Evolutionary conservation across 106 monocot genomes (phyloP).

Genomic region (Alisma plantagoaquatica): DNA sequence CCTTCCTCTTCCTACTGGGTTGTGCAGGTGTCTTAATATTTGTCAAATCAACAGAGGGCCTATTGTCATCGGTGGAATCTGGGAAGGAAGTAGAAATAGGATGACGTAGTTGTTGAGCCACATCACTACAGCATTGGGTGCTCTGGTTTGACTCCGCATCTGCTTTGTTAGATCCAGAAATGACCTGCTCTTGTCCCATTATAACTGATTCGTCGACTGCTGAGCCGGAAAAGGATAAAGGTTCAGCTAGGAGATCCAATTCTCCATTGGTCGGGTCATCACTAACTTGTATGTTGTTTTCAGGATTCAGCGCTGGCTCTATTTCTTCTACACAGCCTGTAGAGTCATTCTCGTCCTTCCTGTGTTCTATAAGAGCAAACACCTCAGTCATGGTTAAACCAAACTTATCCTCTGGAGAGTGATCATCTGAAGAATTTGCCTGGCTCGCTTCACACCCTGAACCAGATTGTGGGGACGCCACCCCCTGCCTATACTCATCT

Average conservation of each 20-base stretch:
- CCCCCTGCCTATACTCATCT: neutral
- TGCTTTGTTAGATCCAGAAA: neutral
- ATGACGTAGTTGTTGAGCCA: neutral
- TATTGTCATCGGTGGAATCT: neutral
- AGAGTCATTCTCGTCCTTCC: too few relatives aligned
- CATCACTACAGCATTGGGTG: neutral
- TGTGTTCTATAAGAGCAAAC: too few relatives aligned
- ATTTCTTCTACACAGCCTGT: too few relatives aligned
- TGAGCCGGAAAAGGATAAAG: too few relatives aligned
- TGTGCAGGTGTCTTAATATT: too few relatives aligned
- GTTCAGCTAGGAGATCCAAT: too few relatives aligned
- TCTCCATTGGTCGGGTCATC: too few relatives aligned
- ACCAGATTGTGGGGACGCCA: neutral
- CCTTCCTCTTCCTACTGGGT: constrained; percentile 7
- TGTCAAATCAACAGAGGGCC: neutral
- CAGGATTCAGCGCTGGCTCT: too few relatives aligned
- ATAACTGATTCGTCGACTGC: too few relatives aligned
- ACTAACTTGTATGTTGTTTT: too few relatives aligned
- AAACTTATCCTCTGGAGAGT: too few relatives aligned
- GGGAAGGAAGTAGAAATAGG: neutral
- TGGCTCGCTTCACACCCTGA: neutral
- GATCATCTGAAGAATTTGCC: neutral
- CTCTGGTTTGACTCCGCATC: neutral
- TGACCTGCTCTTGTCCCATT: neutral
- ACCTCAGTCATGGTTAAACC: too few relatives aligned